phyloP scores from a whole-genome alignment of 805 yeast species.

The Ogataea thermomethanolica region DNA sequence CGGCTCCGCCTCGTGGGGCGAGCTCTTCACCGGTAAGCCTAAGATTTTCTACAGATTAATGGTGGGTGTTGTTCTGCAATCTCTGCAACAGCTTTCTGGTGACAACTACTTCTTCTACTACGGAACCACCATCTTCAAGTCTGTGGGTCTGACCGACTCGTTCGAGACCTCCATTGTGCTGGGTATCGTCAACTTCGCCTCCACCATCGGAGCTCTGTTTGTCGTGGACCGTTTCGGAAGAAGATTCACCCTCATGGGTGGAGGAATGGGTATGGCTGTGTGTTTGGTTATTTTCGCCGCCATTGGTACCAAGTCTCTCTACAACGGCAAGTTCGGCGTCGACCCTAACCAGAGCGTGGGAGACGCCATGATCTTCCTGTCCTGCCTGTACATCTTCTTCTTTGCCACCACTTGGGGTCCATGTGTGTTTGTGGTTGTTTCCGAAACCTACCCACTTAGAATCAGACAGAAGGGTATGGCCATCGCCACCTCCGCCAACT shows the following conservation, averaged over 20 bases:
- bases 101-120: slow-evolving; percentile 65
- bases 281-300: slow-evolving; percentile 60
- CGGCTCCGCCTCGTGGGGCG: slow-evolving; percentile 64
- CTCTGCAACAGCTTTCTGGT: slow-evolving; percentile 61
- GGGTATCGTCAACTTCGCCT: slow-evolving; percentile 53
- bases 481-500: slow-evolving; percentile 60
- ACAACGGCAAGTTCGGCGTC: slow-evolving; percentile 38
- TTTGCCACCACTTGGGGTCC: slow-evolving; percentile 81
- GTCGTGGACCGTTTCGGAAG: slow-evolving; percentile 56
- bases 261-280: slow-evolving; percentile 50
- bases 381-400: slow-evolving; percentile 61
- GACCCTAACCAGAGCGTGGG: slow-evolving; percentile 51
- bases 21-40: slow-evolving; percentile 61
- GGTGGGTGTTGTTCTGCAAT: slow-evolving; percentile 58
- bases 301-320: slow-evolving; percentile 52
- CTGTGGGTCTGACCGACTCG: slow-evolving; percentile 55
- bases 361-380: slow-evolving; percentile 57
- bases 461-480: slow-evolving; percentile 63
- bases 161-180: slow-evolving; percentile 57
- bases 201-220: slow-evolving; percentile 51
- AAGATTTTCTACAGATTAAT: slow-evolving; percentile 52
- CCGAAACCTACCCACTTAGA: slow-evolving; percentile 67
- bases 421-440: slow-evolving; percentile 59
- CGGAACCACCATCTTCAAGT: slow-evolving; percentile 58
- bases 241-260: slow-evolving; percentile 45